A percentile compares a stretch with the other conserved stretches of the same genome.
Conservation (phyloP, 2,329 filamentous ascomycete genomes). For the Ceratocystis cubensis region DNA sequence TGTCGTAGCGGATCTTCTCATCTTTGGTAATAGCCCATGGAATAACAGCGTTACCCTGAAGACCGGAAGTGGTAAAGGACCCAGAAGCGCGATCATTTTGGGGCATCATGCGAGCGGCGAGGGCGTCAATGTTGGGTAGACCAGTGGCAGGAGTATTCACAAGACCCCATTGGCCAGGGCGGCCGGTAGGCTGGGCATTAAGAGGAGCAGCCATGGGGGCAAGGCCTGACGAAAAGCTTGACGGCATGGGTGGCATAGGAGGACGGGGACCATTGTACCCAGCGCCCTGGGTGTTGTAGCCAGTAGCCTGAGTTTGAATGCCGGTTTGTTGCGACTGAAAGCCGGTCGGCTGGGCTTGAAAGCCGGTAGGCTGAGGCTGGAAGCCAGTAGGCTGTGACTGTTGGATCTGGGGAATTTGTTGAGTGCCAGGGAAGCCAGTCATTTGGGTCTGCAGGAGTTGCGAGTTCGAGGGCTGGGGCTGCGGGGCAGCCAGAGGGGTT, state of each 20-base stretch:
- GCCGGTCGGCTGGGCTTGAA: constrained; percentile 37
- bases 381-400: constrained; percentile 25
- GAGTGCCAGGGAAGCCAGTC: constrained; percentile 48
- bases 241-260: constrained; percentile 73
- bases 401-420: constrained; percentile 30
- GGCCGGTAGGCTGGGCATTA: constrained; percentile 86
- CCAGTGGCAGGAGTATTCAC: constrained; percentile 86
- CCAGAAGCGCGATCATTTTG: constrained; percentile 80
- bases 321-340: constrained; percentile 46
- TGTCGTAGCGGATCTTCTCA: constrained; percentile 93
- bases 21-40: constrained; percentile 99
- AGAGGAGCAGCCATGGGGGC: constrained; percentile 52
- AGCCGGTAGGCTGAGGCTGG: constrained; percentile 37
- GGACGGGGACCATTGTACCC: constrained; percentile 78
- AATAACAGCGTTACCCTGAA: constrained; percentile 88
- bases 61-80: constrained; percentile 68
- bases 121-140: constrained; percentile 81
- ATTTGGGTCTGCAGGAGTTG: constrained; percentile 53
- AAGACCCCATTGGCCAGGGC: constrained; percentile 93
- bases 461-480: constrained; percentile 61
- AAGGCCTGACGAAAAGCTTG: constrained; percentile 42
- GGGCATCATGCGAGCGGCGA: constrained; percentile 94
- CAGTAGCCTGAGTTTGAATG: constrained; percentile 51
- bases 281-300: constrained; percentile 59
- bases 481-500: constrained; percentile 43